Conservation (phyloP, 2,329 filamentous ascomycete genomes). For the Annulohypoxylon truncatum region DNA sequence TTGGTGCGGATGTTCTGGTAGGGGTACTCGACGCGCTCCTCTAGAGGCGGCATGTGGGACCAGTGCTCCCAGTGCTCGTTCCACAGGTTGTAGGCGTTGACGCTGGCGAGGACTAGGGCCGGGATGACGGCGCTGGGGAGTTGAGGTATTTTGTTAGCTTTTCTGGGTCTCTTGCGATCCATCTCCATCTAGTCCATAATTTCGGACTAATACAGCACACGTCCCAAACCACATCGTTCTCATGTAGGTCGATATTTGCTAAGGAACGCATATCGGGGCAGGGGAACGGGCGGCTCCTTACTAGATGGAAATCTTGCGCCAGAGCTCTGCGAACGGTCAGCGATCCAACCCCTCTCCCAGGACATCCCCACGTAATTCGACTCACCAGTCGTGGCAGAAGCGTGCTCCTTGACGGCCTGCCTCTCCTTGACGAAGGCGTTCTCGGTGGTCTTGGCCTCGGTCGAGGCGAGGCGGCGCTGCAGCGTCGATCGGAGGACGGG, state of each 20-base stretch:
- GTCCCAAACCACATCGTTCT: too few species aligned
- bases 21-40: conserved; percentile 92
- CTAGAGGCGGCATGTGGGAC: conserved; percentile 83
- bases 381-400: conserved; percentile 83
- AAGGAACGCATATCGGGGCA: background rate
- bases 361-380: too few species aligned
- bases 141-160: conserved; percentile 33
- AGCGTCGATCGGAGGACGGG: conserved; percentile 65
- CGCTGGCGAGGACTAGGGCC: conserved; percentile 73
- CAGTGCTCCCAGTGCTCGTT: conserved; percentile 98
- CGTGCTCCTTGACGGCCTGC: conserved; percentile 89
- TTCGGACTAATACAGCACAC: too few species aligned
- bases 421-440: conserved; percentile 96
- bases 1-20: conserved; percentile 98
- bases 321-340: conserved; percentile 75
- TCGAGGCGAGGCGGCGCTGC: conserved; percentile 79
- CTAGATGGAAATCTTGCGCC: conserved; percentile 97
- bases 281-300: conserved; percentile 66
- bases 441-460: conserved; percentile 61
- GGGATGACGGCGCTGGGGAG: conserved; percentile 79
- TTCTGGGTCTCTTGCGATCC: conserved; percentile 14
- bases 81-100: conserved; percentile 94
- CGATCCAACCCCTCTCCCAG: background rate
- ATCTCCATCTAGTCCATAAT: too few species aligned
- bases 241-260: too few species aligned